Evolutionary conservation across 2,329 filamentous ascomycete species (phyloP).

Genomic region (Trichoderma arundinaceum): DNA sequence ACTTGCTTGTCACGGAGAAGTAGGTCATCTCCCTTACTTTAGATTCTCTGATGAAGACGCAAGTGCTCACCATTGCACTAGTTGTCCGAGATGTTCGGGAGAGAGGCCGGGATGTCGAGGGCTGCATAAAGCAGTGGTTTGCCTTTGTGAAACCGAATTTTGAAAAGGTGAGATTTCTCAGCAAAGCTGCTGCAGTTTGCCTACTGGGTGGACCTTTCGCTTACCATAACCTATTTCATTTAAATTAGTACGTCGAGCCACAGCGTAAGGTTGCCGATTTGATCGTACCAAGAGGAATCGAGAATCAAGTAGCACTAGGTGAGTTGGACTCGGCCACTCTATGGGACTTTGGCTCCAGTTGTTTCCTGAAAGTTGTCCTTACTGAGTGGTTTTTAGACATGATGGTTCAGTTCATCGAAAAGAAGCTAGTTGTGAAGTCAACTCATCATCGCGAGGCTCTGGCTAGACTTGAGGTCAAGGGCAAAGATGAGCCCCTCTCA

Average conservation of each 20-base stretch:
- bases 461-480: constrained; percentile 73
- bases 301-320: constrained; percentile 91
- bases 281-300: constrained; percentile 91
- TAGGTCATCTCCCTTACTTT: constrained; percentile 50
- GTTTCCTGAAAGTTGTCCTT: not conserved
- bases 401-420: constrained; percentile 91
- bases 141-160: constrained; percentile 96
- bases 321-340: constrained; percentile 38
- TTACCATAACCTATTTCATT: not conserved
- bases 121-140: constrained; percentile 99
- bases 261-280: constrained; percentile 92
- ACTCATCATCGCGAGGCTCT: constrained; percentile 80
- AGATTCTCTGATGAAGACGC: not conserved
- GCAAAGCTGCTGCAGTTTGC: not conserved
- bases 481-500: constrained; percentile 74
- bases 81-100: constrained; percentile 88
- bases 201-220: not conserved
- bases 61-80: constrained; percentile 43
- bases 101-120: constrained; percentile 88
- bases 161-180: constrained; percentile 62
- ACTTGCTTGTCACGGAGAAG: constrained; percentile 88
- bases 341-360: not conserved
- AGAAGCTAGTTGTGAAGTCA: constrained; percentile 86
- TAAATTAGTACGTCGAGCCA: constrained; percentile 77
- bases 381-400: constrained; percentile 63